Conservation (phyloP, 1,284 basidiomycete species). For the Crocinoboletus sp. region DNA sequence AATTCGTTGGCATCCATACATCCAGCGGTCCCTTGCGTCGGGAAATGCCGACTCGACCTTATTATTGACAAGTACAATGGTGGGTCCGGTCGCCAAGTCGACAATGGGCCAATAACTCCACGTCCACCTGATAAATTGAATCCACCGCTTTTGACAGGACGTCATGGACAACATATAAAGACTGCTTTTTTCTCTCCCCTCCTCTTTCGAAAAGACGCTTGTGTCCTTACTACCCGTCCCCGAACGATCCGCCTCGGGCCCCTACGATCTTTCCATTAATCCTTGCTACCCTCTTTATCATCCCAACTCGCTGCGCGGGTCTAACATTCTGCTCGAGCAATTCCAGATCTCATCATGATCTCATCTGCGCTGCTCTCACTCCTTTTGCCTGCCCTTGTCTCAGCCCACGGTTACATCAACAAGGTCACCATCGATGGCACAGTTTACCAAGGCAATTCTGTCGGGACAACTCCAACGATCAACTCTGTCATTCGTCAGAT, state of each 20-base stretch:
- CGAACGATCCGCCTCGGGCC: neutral
- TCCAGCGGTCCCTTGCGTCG: neutral
- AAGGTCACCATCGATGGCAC: constrained; percentile 33
- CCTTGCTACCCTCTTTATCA: neutral
- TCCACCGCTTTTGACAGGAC: too few species aligned
- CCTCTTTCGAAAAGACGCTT: too few species aligned
- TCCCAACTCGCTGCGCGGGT: constrained; percentile 24
- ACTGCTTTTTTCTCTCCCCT: too few species aligned
- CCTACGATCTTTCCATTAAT: constrained; percentile 3
- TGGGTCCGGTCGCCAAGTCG: neutral
- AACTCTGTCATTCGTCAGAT: constrained; percentile 35
- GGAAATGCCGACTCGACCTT: neutral
- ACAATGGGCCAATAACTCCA: neutral
- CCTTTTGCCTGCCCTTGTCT: constrained; percentile 24
- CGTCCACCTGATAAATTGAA: too few species aligned
- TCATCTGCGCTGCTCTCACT: constrained; percentile 15
- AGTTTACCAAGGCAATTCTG: constrained; percentile 30
- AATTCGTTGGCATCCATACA: too few species aligned
- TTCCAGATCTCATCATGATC: constrained; percentile 12
- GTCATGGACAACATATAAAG: neutral
- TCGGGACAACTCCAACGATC: constrained; percentile 18
- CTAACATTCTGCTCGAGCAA: neutral
- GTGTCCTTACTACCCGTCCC: too few species aligned
- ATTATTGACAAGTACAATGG: neutral
- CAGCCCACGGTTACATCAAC: constrained; percentile 31